Conservation (phyloP, 331 rosid genomes). For the Rosa hybrid region DNA sequence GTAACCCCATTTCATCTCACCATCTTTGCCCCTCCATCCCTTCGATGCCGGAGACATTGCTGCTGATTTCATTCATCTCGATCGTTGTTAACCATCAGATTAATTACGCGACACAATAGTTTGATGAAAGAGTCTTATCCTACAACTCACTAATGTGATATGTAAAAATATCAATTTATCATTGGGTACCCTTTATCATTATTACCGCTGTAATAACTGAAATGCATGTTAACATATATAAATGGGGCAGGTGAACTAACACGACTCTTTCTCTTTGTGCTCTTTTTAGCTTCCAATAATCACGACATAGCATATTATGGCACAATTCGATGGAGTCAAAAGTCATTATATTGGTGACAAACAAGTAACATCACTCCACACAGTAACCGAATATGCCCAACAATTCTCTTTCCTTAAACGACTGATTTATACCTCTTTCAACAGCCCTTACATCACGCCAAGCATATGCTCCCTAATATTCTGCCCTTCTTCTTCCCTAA, state of each 20-base stretch:
- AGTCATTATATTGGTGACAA: constrained; percentile 11
- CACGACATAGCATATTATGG: background rate
- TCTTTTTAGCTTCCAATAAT: background rate
- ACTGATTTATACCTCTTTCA: constrained; percentile 47
- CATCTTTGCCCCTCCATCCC: background rate
- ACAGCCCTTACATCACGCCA: constrained; percentile 67
- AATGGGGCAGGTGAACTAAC: background rate
- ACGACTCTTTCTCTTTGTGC: background rate
- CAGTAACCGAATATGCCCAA: constrained; percentile 64
- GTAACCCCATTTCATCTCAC: background rate
- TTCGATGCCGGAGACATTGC: background rate
- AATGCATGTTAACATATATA: background rate
- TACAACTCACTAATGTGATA: background rate
- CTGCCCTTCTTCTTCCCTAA: constrained; percentile 34
- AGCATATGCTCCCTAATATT: constrained; percentile 89
- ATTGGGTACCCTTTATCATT: too few relatives aligned
- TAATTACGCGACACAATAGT: background rate
- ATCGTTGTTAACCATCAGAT: too few relatives aligned
- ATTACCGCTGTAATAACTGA: background rate
- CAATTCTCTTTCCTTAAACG: constrained; percentile 48
- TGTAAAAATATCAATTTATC: too few relatives aligned
- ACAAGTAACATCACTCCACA: constrained; percentile 21
- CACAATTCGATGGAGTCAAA: constrained; percentile 12
- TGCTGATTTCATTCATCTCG: background rate
- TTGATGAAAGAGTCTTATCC: background rate